Evolutionary conservation across 2,329 filamentous ascomycete genomes (phyloP).

Genomic region (Mollisiaceae sp.): DNA sequence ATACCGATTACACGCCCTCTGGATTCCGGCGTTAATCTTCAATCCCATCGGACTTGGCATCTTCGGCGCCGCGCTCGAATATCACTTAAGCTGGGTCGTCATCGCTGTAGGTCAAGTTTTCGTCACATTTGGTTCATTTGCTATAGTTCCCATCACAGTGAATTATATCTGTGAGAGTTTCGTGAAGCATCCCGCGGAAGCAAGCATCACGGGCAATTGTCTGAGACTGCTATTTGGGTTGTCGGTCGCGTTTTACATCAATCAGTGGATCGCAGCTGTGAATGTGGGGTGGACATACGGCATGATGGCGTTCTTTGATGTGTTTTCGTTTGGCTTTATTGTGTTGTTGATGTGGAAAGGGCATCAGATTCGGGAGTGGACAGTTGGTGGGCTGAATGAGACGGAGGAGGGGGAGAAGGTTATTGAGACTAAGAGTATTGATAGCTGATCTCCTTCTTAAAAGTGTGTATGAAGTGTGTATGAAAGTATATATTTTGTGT

Average conservation of each 20-base stretch:
- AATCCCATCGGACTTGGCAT: conserved; percentile 44
- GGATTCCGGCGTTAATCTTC: conserved; percentile 41
- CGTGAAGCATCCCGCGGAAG: conserved; percentile 45
- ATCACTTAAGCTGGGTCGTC: conserved; percentile 47
- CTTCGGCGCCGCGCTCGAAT: conserved; percentile 47
- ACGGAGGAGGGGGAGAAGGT: conserved; percentile 38
- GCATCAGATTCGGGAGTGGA: conserved; percentile 29
- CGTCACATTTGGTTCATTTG: conserved; percentile 45
- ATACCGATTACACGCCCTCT: conserved; percentile 35
- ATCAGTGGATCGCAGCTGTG: conserved; percentile 45
- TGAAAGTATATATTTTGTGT: no score
- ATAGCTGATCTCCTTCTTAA: neutral
- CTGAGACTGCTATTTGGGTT: conserved; percentile 46
- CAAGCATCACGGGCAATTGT: conserved; percentile 41
- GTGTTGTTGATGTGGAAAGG: conserved; percentile 40
- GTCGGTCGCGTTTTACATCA: conserved; percentile 47
- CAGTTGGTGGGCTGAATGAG: conserved; percentile 23
- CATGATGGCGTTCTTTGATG: conserved; percentile 46
- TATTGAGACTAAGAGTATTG: conserved; percentile 15
- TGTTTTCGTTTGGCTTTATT: conserved; percentile 36
- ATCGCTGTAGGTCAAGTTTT: conserved; percentile 48
- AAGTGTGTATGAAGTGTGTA: no score
- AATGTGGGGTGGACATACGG: conserved; percentile 48
- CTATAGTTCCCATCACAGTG: conserved; percentile 41
- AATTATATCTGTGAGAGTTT: conserved; percentile 45